Conservation (phyloP, 2,329 filamentous ascomycete genomes). For the Colletotrichum incanum region DNA sequence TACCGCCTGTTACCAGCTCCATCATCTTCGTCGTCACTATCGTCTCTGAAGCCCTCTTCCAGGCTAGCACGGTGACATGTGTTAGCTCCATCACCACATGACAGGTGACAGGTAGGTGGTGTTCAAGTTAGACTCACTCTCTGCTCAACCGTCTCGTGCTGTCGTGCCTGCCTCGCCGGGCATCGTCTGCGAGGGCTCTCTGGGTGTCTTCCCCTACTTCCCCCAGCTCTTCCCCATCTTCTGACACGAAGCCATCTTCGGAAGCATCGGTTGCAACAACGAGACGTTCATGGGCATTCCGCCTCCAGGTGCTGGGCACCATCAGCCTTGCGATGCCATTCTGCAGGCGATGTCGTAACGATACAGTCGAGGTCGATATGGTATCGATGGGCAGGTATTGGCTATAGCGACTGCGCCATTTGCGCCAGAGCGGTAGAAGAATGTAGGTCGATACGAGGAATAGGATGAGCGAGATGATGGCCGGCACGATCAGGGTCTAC, state of each 20-base stretch:
- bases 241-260: slow-evolving; percentile 71
- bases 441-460: slow-evolving; percentile 78
- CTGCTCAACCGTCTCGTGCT: slow-evolving; percentile 78
- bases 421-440: slow-evolving; percentile 78
- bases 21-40: slow-evolving; percentile 60
- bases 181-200: slow-evolving; percentile 57
- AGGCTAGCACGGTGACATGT: slow-evolving; percentile 58
- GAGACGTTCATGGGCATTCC: slow-evolving; percentile 58
- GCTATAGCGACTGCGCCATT: slow-evolving; percentile 79
- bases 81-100: slow-evolving; percentile 12
- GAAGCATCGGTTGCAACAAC: slow-evolving; percentile 58
- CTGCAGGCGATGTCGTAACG: slow-evolving; percentile 68
- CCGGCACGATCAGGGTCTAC: slow-evolving; percentile 80
- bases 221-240: slow-evolving; percentile 80
- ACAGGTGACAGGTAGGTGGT: neutral
- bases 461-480: slow-evolving; percentile 77
- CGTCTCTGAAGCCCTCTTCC: slow-evolving; percentile 69
- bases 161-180: slow-evolving; percentile 59
- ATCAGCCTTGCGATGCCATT: slow-evolving; percentile 57
- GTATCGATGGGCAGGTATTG: slow-evolving; percentile 81
- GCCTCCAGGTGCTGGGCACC: slow-evolving; percentile 65
- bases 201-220: slow-evolving; percentile 68
- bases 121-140: slow-evolving; percentile 67
- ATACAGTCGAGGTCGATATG: slow-evolving; percentile 71
- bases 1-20: slow-evolving; percentile 42